phyloP scores from a whole-genome alignment of 352 stramenopile species.

The Phytopythium ostracodes region DNA sequence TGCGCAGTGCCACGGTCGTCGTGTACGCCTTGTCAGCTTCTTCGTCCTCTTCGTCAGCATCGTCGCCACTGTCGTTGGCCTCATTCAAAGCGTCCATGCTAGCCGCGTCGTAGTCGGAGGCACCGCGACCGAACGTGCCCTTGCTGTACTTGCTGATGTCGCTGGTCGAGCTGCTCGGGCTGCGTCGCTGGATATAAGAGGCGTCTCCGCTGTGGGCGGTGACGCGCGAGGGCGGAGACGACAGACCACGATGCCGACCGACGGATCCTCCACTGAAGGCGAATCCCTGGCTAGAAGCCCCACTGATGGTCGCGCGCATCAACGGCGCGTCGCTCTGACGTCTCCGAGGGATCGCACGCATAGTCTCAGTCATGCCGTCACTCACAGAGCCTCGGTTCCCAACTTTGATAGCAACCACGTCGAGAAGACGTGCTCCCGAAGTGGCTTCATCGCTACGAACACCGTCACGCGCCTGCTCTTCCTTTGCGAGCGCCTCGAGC shows the following conservation, averaged over 20 bases:
- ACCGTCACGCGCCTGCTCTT: conserved; percentile 36
- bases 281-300: neutral
- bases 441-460: conserved; percentile 15
- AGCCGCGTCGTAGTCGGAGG: neutral
- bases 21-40: neutral
- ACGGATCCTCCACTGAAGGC: neutral
- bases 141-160: conserved; percentile 4
- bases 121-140: neutral
- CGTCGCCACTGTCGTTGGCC: neutral
- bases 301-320: neutral
- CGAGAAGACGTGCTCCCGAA: neutral
- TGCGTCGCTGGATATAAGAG: neutral
- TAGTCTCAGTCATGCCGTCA: conserved; percentile 3
- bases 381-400: neutral
- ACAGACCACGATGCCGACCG: neutral
- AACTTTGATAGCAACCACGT: neutral
- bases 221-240: neutral
- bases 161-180: conserved; percentile 1
- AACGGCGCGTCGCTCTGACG: conserved; percentile 4
- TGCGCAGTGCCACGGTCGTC: conserved; percentile 43
- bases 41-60: neutral
- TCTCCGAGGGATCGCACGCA: neutral
- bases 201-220: neutral
- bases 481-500: conserved; percentile 39
- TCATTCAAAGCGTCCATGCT: neutral